These are phyloP conservation scores for Hyphopichia khmerensis DNA, from an alignment of 1,139 yeast species.

Conservation along the genomic window DNA sequence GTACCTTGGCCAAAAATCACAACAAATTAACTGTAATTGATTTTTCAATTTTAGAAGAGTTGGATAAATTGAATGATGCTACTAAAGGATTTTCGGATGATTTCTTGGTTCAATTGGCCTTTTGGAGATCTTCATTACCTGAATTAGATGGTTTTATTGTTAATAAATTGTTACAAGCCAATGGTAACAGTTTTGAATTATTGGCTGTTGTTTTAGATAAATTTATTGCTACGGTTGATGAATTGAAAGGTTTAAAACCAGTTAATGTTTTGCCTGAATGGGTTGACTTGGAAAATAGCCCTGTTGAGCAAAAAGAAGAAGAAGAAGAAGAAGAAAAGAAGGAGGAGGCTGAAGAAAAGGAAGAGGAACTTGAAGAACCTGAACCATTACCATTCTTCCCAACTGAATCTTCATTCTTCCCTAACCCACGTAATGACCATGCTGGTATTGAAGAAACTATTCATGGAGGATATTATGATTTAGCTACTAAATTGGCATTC, in stretches of 20 bases:
- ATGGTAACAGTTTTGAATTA: slow-evolving; percentile 79
- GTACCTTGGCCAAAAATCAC: slow-evolving; percentile 52
- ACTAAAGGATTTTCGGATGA: slow-evolving; percentile 76
- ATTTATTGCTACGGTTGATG: slow-evolving; percentile 55
- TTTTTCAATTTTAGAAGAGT: slow-evolving; percentile 56
- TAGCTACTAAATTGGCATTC: slow-evolving; percentile 75
- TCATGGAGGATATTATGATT: slow-evolving; percentile 45
- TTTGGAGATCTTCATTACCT: slow-evolving; percentile 74
- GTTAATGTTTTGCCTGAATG: slow-evolving; percentile 46
- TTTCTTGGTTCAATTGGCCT: slow-evolving; percentile 74
- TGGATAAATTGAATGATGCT: slow-evolving; percentile 47
- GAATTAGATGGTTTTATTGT: slow-evolving; percentile 66
- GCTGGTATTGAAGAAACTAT: slow-evolving; percentile 33
- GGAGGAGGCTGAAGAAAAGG: slow-evolving; percentile 16
- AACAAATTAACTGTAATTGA: slow-evolving; percentile 57
- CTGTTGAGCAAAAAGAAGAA: slow-evolving; percentile 15
- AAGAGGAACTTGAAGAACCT: slow-evolving; percentile 25
- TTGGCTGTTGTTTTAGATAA: slow-evolving; percentile 80
- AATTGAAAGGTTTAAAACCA: slow-evolving; percentile 45
- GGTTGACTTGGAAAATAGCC: slow-evolving; percentile 30
- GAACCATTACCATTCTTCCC: slow-evolving; percentile 51
- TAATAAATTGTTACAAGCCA: slow-evolving; percentile 76
- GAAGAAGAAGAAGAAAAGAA: slow-evolving; percentile 11
- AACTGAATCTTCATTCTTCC: slow-evolving; percentile 56
- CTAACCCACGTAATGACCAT: slow-evolving; percentile 50